Percentiles rank a stretch among this genome's conserved stretches.
phyloP scores from a whole-genome alignment of 2,329 filamentous ascomycete genomes.

The Alternaria hordeiaustralica region DNA sequence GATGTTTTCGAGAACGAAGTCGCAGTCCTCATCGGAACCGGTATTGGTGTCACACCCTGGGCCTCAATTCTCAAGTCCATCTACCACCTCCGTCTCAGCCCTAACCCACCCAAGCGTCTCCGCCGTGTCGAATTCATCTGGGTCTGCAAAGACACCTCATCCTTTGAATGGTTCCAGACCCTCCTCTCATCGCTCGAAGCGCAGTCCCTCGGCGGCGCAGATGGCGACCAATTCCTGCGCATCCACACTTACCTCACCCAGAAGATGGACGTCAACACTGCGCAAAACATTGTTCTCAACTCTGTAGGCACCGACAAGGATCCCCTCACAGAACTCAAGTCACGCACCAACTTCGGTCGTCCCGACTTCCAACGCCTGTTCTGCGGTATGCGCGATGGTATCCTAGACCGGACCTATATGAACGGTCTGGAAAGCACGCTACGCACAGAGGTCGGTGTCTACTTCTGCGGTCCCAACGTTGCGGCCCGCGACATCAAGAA shows the following conservation, averaged over 20 bases:
- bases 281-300: conserved; percentile 97
- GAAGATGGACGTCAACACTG: conserved; percentile 86
- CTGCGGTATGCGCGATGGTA: conserved; percentile 83
- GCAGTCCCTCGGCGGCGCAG: conserved; percentile 71
- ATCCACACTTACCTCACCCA: conserved; percentile 99
- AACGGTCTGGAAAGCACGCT: conserved; percentile 77
- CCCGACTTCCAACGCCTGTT: conserved; percentile 88
- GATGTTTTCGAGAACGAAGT: conserved; percentile 96
- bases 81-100: conserved; percentile 90
- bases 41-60: conserved; percentile 88
- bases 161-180: conserved; percentile 99
- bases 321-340: conserved; percentile 88
- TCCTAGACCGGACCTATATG: conserved; percentile 84
- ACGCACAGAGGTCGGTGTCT: conserved; percentile 89
- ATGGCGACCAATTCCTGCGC: conserved; percentile 85
- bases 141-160: conserved; percentile 94
- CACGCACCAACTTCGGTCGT: conserved; percentile 91
- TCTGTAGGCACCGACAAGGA: conserved; percentile 87
- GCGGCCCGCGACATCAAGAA: conserved; percentile 83
- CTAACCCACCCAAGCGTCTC: conserved; percentile 86
- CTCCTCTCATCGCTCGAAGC: conserved; percentile 88
- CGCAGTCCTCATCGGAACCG: conserved; percentile 82
- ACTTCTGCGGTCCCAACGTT: conserved; percentile 91
- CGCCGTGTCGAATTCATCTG: conserved; percentile 98
- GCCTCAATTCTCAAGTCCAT: conserved; percentile 94